Evolutionary conservation across 139 green algal species (phyloP).

Genomic region (Coelastrella sp.): DNA sequence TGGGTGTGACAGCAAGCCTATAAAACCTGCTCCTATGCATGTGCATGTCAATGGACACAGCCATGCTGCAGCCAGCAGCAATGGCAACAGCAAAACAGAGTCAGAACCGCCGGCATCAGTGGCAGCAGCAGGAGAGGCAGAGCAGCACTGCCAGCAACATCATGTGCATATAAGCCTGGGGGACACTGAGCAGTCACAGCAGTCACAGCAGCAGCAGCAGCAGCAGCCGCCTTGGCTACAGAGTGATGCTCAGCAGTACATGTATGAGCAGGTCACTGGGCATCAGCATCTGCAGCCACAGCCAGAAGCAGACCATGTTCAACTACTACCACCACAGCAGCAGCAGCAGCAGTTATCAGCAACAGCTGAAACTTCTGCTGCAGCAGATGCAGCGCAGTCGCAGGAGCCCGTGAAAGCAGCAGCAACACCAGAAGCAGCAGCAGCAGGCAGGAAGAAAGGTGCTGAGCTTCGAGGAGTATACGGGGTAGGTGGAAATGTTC

Average conservation of each 20-base stretch:
- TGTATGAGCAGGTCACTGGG: conserved; percentile 37
- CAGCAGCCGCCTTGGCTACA: conserved; percentile 29
- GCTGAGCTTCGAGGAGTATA: conserved; percentile 29
- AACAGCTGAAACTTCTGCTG: neutral
- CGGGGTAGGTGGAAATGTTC: conserved; percentile 24
- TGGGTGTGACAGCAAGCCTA: neutral
- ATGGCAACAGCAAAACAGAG: conserved; percentile 10
- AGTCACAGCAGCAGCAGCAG: conserved; percentile 4
- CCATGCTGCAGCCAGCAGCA: conserved; percentile 6
- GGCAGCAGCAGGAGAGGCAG: neutral
- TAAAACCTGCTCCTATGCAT: conserved; percentile 3
- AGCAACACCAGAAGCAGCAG: neutral
- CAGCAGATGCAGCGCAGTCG: conserved; percentile 13
- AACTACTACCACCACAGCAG: conserved; percentile 32
- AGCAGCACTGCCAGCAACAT: conserved; percentile 18
- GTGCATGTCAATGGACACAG: conserved; percentile 2
- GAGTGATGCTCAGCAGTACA: conserved; percentile 26
- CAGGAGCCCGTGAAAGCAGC: neutral
- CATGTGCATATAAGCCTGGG: neutral
- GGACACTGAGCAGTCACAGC: neutral
- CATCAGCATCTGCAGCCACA: conserved; percentile 27
- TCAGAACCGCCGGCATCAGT: neutral
- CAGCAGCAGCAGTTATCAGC: neutral
- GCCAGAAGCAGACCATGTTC: neutral
- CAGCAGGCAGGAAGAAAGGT: conserved; percentile 5